Percentiles rank a stretch among this genome's conserved stretches.
phyloP scores from a whole-genome alignment of 805 yeast genomes.

The Pichia ethanolica region DNA sequence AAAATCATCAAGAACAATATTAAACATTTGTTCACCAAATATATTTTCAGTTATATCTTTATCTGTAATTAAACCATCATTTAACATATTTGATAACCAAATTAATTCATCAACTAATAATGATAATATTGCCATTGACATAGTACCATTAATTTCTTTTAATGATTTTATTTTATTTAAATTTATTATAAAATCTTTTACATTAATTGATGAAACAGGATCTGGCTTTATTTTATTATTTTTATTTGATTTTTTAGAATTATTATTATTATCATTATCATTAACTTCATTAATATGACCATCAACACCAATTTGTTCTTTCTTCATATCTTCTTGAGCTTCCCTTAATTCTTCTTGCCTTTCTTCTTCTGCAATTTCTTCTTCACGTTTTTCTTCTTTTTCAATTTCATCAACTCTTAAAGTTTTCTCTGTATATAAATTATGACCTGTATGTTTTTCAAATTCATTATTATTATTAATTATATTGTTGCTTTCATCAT shows the following conservation, averaged over 20 bases:
- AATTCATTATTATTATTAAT: neutral
- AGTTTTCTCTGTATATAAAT: constrained; percentile 1
- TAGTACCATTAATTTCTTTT: constrained; percentile 20
- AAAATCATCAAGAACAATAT: neutral
- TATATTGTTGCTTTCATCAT: neutral
- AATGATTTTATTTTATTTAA: constrained; percentile 15
- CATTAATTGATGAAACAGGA: constrained; percentile 19
- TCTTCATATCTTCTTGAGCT: neutral
- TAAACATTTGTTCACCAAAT: constrained; percentile 8
- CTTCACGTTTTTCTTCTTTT: constrained; percentile 1
- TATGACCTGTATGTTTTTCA: neutral
- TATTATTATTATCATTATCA: neutral
- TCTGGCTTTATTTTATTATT: neutral
- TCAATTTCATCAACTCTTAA: neutral
- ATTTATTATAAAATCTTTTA: constrained; percentile 26
- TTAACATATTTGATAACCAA: constrained; percentile 9
- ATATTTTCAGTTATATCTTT: constrained; percentile 12
- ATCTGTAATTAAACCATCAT: constrained; percentile 1
- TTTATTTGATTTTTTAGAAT: constrained; percentile 2
- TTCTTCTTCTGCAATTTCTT: neutral
- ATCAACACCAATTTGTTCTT: neutral
- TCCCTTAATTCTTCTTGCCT: neutral
- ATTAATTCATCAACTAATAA: constrained; percentile 22
- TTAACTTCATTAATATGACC: neutral
- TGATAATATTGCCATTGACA: constrained; percentile 24